phyloP scores from a whole-genome alignment of 2,329 filamentous ascomycete genomes.

The Diaporthe vexans region DNA sequence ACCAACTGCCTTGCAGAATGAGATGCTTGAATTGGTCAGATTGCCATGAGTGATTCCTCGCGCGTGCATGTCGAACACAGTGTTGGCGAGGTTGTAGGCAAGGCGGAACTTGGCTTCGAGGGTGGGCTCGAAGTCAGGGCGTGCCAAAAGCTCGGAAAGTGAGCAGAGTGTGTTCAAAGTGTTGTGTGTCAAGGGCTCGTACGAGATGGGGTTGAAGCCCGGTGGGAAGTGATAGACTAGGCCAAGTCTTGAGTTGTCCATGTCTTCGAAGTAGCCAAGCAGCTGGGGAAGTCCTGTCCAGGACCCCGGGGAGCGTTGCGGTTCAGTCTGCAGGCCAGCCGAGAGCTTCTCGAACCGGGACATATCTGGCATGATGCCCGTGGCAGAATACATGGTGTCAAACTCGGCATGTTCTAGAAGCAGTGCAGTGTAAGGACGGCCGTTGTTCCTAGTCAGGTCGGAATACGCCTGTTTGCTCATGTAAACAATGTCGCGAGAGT shows the following conservation, averaged over 20 bases:
- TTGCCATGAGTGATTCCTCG: slow-evolving; percentile 79
- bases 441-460: slow-evolving; percentile 59
- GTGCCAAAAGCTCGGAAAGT: slow-evolving; percentile 66
- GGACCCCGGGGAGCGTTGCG: slow-evolving; percentile 65
- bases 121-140: slow-evolving; percentile 71
- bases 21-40: slow-evolving; percentile 75
- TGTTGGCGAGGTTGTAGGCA: slow-evolving; percentile 79
- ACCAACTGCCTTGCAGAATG: slow-evolving; percentile 69
- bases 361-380: slow-evolving; percentile 75
- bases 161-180: slow-evolving; percentile 67
- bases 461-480: slow-evolving; percentile 67
- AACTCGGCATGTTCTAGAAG: slow-evolving; percentile 80
- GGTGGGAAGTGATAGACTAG: slow-evolving; percentile 82
- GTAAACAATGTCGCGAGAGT: slow-evolving; percentile 62
- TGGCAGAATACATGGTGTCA: slow-evolving; percentile 72
- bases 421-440: slow-evolving; percentile 66
- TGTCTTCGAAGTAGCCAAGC: slow-evolving; percentile 81
- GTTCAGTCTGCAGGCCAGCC: slow-evolving; percentile 68
- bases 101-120: slow-evolving; percentile 83
- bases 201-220: slow-evolving; percentile 71
- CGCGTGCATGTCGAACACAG: slow-evolving; percentile 80
- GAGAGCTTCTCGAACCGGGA: slow-evolving; percentile 75
- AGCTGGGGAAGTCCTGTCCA: slow-evolving; percentile 74
- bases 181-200: slow-evolving; percentile 64
- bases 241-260: slow-evolving; percentile 77